A percentile compares a stretch with the other conserved stretches of the same genome.
phyloP scores from a whole-genome alignment of 2,329 filamentous ascomycete genomes.

The Exserohilum rostratum region DNA sequence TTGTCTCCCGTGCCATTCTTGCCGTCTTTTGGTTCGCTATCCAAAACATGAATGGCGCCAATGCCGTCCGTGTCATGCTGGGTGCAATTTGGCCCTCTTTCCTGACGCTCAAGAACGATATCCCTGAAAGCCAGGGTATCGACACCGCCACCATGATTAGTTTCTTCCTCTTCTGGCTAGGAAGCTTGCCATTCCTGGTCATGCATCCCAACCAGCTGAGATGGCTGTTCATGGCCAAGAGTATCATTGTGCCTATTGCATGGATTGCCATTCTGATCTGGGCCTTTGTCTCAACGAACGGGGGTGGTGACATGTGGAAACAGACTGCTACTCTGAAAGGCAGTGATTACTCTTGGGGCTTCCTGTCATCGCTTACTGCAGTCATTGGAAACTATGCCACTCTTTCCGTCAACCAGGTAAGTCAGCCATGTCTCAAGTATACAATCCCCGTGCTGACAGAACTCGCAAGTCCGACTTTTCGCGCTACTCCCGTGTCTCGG shows the following conservation, averaged over 20 bases:
- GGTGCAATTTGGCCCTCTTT: slow-evolving; percentile 66
- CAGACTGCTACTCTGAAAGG: slow-evolving; percentile 56
- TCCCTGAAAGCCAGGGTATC: slow-evolving; percentile 60
- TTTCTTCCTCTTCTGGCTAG: slow-evolving; percentile 64
- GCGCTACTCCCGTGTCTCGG: slow-evolving; percentile 56
- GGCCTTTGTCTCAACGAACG: slow-evolving; percentile 63
- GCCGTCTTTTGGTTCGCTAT: slow-evolving; percentile 70
- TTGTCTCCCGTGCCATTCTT: slow-evolving; percentile 60
- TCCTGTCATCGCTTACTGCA: slow-evolving; percentile 57
- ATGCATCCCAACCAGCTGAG: slow-evolving; percentile 62
- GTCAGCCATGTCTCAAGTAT: neutral
- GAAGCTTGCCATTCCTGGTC: slow-evolving; percentile 61
- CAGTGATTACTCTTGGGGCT: slow-evolving; percentile 60
- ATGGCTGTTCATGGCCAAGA: slow-evolving; percentile 59
- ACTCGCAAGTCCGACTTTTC: slow-evolving; percentile 63
- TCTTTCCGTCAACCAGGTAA: slow-evolving; percentile 57
- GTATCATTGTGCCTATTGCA: slow-evolving; percentile 60
- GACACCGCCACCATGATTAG: slow-evolving; percentile 62
- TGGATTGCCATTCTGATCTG: slow-evolving; percentile 69
- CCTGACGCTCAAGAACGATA: slow-evolving; percentile 58
- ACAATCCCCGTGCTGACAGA: slow-evolving; percentile 14
- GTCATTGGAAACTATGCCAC: slow-evolving; percentile 60
- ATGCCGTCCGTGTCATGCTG: slow-evolving; percentile 58
- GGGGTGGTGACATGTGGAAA: slow-evolving; percentile 56
- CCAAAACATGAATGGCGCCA: slow-evolving; percentile 68